A percentile compares a stretch with the other conserved stretches of the same genome.
Conservation (phyloP, 495 filamentous ascomycete species). For the Penicillium cinerascens region DNA sequence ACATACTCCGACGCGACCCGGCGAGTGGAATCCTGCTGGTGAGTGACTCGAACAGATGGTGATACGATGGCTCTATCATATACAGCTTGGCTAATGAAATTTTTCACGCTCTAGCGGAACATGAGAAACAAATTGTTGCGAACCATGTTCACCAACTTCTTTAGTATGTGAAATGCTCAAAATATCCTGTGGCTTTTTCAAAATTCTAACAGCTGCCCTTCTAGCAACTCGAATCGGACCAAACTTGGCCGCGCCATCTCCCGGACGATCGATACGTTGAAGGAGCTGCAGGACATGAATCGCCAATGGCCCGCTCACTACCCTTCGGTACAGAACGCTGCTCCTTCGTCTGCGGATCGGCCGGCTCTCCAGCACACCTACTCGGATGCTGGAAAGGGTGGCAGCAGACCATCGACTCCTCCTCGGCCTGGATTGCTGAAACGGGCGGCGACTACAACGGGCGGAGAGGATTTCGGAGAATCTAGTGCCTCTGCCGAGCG, state of each 20-base stretch:
- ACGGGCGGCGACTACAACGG: conserved; percentile 69
- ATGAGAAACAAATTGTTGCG: conserved; percentile 58
- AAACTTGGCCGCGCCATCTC: conserved; percentile 82
- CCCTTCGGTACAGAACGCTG: conserved; percentile 72
- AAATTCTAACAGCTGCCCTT: conserved; percentile 25
- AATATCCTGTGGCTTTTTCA: conserved; percentile 8
- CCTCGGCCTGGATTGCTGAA: conserved; percentile 52
- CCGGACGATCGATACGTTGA: conserved; percentile 73
- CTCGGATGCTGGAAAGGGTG: conserved; percentile 34
- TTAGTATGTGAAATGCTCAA: conserved; percentile 45
- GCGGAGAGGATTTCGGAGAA: conserved; percentile 59
- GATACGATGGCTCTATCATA: neutral
- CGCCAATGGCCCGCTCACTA: conserved; percentile 91
- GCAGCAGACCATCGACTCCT: conserved; percentile 33
- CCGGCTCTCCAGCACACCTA: conserved; percentile 52
- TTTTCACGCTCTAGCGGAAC: conserved; percentile 40
- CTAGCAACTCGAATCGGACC: conserved; percentile 85
- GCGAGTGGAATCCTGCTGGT: conserved; percentile 48
- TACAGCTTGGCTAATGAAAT: neutral
- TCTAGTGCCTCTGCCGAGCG: conserved; percentile 66
- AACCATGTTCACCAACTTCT: conserved; percentile 71
- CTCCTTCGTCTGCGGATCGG: conserved; percentile 39
- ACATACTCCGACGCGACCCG: conserved; percentile 51
- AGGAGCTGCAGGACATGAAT: conserved; percentile 83
- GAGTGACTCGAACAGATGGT: conserved; percentile 3